These are phyloP conservation scores for Pichiaceae sp. DNA, from an alignment of 1,139 yeast species.

Conservation along the genomic window DNA sequence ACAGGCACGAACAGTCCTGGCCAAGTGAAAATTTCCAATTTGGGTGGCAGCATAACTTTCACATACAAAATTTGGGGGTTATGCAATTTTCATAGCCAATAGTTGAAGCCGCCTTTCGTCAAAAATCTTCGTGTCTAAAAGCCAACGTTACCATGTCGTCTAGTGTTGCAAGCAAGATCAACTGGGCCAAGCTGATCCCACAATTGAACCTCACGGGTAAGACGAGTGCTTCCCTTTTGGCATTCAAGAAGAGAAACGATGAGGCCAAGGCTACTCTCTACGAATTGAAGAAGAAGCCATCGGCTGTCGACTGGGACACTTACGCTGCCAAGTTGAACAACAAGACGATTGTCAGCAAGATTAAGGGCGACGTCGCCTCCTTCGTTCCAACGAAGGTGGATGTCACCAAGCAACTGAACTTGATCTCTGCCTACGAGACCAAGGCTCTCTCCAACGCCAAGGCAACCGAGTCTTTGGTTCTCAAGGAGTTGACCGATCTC, in stretches of 20 bases:
- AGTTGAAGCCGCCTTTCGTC: too few species aligned
- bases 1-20: too few species aligned
- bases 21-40: too few species aligned
- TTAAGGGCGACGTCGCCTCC: constrained; percentile 64
- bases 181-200: constrained; percentile 89
- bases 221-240: constrained; percentile 79
- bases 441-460: constrained; percentile 95
- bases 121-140: too few species aligned
- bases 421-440: constrained; percentile 88
- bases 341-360: constrained; percentile 68
- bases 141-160: too few species aligned
- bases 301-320: constrained; percentile 71
- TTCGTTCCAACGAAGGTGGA: constrained; percentile 85
- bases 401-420: constrained; percentile 80
- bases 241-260: constrained; percentile 97
- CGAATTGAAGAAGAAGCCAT: constrained; percentile 62
- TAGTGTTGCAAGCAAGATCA: constrained; percentile 53
- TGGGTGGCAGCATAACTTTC: too few species aligned
- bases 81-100: too few species aligned
- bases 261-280: constrained; percentile 84
- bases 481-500: constrained; percentile 78
- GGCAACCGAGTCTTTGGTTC: constrained; percentile 83
- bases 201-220: constrained; percentile 88
- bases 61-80: too few species aligned
- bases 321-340: constrained; percentile 80